These are phyloP conservation scores for Coemansia sp. DNA, from an alignment of 192 early-diverging fungal genomes.

Conservation along the genomic window DNA sequence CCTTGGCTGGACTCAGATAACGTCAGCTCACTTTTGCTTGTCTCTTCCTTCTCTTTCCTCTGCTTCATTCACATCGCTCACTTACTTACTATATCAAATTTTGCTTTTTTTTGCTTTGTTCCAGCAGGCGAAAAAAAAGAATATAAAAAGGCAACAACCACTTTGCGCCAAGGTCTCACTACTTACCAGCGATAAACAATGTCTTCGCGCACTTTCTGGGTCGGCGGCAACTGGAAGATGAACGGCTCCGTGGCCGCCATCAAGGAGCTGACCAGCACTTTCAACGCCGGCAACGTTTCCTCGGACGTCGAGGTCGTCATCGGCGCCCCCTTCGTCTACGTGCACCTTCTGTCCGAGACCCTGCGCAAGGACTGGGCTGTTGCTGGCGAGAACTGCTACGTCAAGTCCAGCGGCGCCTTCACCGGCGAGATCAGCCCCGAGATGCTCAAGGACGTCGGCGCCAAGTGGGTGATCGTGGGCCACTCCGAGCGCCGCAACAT, in stretches of 20 bases:
- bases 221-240: slow-evolving; percentile 96
- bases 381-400: slow-evolving; percentile 94
- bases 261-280: slow-evolving; percentile 67
- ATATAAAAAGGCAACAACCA: no score
- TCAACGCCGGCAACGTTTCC: slow-evolving; percentile 72
- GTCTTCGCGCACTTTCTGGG: slow-evolving; percentile 76
- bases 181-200: slow-evolving; percentile 2
- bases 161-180: no score
- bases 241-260: slow-evolving; percentile 82
- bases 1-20: neutral
- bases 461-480: slow-evolving; percentile 96
- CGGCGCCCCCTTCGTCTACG: slow-evolving; percentile 89
- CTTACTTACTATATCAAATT: no score
- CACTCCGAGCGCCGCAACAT: slow-evolving; percentile 98
- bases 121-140: neutral
- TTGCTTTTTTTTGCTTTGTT: no score
- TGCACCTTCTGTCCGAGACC: slow-evolving; percentile 72
- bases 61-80: neutral
- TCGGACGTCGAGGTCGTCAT: slow-evolving; percentile 89
- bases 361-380: slow-evolving; percentile 84
- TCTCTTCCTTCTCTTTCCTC: neutral
- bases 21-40: neutral
- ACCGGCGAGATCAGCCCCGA: slow-evolving; percentile 96
- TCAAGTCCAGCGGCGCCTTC: slow-evolving; percentile 84
- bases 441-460: slow-evolving; percentile 92